Evolutionary conservation across 176 grass and related monocot species (phyloP).

Genomic region (Luzula sylvatica): DNA sequence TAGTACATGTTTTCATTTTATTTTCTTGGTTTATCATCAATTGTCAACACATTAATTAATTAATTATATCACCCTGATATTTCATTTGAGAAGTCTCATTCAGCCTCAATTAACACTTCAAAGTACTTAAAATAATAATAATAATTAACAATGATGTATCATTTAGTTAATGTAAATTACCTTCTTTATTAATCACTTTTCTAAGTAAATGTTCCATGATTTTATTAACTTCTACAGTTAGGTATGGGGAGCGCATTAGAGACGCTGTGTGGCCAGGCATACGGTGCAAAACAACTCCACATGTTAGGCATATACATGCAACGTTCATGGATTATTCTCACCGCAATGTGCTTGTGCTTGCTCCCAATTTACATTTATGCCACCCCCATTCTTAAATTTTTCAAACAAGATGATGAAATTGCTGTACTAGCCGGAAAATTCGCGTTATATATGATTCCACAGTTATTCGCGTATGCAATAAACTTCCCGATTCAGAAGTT

Average conservation of each 20-base stretch:
- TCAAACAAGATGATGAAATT: conserved; percentile 35
- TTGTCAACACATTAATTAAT: too few species aligned
- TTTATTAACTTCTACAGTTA: conserved; percentile 24
- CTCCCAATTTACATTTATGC: conserved; percentile 43
- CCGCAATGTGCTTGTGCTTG: conserved; percentile 22
- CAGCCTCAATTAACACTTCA: too few species aligned
- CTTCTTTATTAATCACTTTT: too few species aligned
- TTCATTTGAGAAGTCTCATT: too few species aligned
- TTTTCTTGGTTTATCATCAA: too few species aligned
- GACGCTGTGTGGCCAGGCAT: conserved; percentile 67
- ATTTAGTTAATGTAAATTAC: too few species aligned
- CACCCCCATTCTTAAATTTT: conserved; percentile 31
- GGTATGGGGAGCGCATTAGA: conserved; percentile 67
- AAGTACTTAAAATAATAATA: too few species aligned
- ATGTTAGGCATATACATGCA: conserved; percentile 70
- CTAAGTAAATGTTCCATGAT: too few species aligned
- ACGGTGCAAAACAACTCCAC: conserved; percentile 40
- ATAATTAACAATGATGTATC: too few species aligned
- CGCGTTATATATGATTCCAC: conserved; percentile 36
- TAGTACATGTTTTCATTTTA: too few species aligned
- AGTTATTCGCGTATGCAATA: conserved; percentile 50
- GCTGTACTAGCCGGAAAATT: conserved; percentile 28
- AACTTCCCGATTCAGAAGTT: conserved; percentile 83
- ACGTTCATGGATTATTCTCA: conserved; percentile 58
- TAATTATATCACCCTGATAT: too few species aligned